Evolutionary conservation across 331 rosid species (phyloP).

Genomic region (Spiraea crenata): DNA sequence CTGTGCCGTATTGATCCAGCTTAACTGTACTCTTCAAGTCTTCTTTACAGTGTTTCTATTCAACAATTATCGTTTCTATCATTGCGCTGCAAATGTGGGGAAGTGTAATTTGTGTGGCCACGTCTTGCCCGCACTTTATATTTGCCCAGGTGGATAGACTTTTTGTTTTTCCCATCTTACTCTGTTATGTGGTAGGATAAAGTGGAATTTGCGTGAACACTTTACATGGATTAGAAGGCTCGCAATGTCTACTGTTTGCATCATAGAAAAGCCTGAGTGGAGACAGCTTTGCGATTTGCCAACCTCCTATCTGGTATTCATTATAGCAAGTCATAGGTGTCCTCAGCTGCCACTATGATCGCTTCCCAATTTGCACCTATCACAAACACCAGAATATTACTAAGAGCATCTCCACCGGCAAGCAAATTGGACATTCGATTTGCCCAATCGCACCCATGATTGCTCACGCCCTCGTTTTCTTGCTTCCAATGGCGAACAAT

Average conservation of each 20-base stretch:
- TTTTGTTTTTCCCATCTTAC: neutral
- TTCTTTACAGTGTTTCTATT: neutral
- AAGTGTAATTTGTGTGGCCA: slow-evolving; percentile 17
- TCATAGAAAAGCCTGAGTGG: slow-evolving; percentile 24
- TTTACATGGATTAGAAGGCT: slow-evolving; percentile 42
- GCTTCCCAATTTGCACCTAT: neutral
- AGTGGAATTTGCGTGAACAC: slow-evolving; percentile 1
- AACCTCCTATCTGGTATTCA: slow-evolving; percentile 21
- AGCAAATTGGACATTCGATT: too few relatives aligned
- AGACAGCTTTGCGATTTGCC: slow-evolving; percentile 63
- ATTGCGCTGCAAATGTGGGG: slow-evolving; percentile 8
- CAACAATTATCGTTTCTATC: neutral
- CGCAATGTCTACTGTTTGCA: slow-evolving; percentile 29
- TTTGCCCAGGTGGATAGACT: neutral
- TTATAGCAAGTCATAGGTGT: neutral
- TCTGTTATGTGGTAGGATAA: neutral
- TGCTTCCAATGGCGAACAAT: too few relatives aligned
- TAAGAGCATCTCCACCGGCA: too few relatives aligned
- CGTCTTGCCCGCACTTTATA: neutral
- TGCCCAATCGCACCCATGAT: too few relatives aligned
- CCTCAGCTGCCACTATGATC: neutral
- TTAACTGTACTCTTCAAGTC: neutral
- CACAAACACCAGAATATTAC: too few relatives aligned
- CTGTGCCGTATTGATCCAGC: neutral
- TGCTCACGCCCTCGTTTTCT: too few relatives aligned